Evolutionary conservation across 2,329 filamentous ascomycete species (phyloP), one percentile per base, ranked within the genome.

Genomic region (Ascochyta lentis): DNA sequence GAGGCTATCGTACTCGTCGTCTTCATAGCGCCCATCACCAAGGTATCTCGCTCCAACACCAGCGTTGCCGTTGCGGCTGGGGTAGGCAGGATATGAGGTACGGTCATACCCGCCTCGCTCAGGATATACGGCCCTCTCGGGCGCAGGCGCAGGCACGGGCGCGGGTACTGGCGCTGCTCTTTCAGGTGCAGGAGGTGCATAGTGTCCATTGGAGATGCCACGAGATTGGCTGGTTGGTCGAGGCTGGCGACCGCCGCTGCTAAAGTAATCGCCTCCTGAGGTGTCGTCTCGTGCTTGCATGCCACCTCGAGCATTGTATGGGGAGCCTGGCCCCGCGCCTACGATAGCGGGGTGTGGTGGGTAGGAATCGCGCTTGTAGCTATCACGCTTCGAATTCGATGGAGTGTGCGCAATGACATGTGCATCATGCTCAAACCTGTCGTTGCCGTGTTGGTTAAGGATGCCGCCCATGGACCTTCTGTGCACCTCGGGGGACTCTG

Each of bases 331-430:
- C 2, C 71, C 72, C 4, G 65, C 69, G 6, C 72, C 72, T 27
- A 75, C 72, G 34, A 75, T 73, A 9, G 72, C 72, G 4, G 72
- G 72, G 44, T 75, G 72, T 10, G 72, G 71, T 12, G 71, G 72
- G 42, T 73, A 74, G 10, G 62, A 66, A 27, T 72, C 67, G 12
- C 72, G 64, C 51, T 73, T 75, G 13, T 50, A 26, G 13, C 41
- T 41, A 22, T 50, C 47, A 1, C 47, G 48, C 10, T 54, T 54
- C 12, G 59, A 55, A 12, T 59, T 54, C 34, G 61, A 60, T 8
- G 61, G 56, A 5, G 66, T 66, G 41, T 70, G 69, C n/a, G 69
- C 52, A 8, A 64, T 35, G 3, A 69, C 59, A 24, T 73, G 71
- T 2, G 70, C 71, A 8, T 73, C 69, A 23, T 65, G 65, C 56